Evolutionary conservation across 192 early-diverging fungal genomes (phyloP), one percentile per base, ranked within the genome.

Genomic region (Ambispora gerdemannii): DNA sequence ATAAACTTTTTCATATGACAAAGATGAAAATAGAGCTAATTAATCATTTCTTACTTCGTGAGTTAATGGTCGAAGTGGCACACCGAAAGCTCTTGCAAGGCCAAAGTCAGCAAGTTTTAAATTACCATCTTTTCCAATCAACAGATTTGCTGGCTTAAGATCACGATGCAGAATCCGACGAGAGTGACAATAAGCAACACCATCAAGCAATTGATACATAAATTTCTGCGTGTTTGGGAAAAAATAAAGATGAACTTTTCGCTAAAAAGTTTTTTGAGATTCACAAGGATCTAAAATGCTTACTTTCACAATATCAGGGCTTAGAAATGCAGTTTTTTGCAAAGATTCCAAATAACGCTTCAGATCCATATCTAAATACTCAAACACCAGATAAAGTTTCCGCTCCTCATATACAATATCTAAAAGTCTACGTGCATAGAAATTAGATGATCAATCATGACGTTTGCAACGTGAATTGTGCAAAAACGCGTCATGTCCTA

Each of bases 31-130:
- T 30, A 30, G 15, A 20, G n/a, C 52, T 13, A 25, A 50, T 15
- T 30, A 33, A 33, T 28, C 8, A 31, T 55, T 55, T 13, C 32
- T 71, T 68, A 88, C 91, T 74, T 98, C 93, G 74, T 96, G 95
- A 43, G 97, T 98, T 82, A 95, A 96, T 20, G 91, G 81, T 24
- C 94, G 87, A 76, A 99, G 75, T 8, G 97, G 95, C 17, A 97
- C 84, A 24, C 90, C 93, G 75, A 96, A 93, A 0, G 93, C 90
- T 15, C 97, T 88, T 0, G 94, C 95, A 32, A 99, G 85, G 25
- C 97, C 97, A 78, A 99, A 94, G 78, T 99, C 97, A 17, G 94
- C 96, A 7, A 99, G 82, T 62, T 95, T 98, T 34, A 99, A 81
- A 75, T 83, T 92, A 2, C 92, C 90, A 0, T 82, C 75, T 74